These are phyloP conservation scores for Candolleomyces aberdarensis DNA, from an alignment of 768 basidiomycete species.

Conservation along the genomic window DNA sequence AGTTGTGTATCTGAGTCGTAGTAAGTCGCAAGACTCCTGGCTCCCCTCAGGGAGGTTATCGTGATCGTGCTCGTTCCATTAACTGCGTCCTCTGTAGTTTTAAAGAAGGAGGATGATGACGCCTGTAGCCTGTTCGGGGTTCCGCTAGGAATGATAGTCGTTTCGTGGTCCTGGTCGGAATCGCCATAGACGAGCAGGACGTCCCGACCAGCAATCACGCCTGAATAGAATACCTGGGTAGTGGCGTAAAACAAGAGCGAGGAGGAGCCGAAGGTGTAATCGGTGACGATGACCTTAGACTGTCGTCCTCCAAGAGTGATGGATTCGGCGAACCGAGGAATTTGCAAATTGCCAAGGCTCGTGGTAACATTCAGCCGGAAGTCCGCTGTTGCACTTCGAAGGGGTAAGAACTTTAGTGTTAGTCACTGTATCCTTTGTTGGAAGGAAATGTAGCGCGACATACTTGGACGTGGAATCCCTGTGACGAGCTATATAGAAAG, in stretches of 20 bases:
- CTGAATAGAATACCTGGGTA: slow-evolving; percentile 67
- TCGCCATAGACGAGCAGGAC: slow-evolving; percentile 63
- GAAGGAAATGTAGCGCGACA: not conserved
- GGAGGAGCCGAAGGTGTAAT: slow-evolving; percentile 63
- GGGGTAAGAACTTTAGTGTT: no score
- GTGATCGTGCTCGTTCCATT: slow-evolving; percentile 40
- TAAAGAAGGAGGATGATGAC: slow-evolving; percentile 26
- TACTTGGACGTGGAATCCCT: slow-evolving; percentile 1
- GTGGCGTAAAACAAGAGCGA: slow-evolving; percentile 64
- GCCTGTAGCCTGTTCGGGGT: slow-evolving; percentile 37
- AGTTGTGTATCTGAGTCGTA: slow-evolving; percentile 68
- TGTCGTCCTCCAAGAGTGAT: slow-evolving; percentile 68
- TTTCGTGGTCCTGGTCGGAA: slow-evolving; percentile 52
- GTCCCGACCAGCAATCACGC: slow-evolving; percentile 55
- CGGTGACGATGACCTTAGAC: slow-evolving; percentile 69
- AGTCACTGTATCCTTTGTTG: no score
- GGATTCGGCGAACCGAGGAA: slow-evolving; percentile 51
- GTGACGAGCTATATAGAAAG: slow-evolving; percentile 45
- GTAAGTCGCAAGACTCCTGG: slow-evolving; percentile 55
- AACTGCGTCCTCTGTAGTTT: slow-evolving; percentile 20
- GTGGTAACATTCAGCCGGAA: slow-evolving; percentile 66
- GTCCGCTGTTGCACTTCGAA: slow-evolving; percentile 37
- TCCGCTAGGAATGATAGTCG: slow-evolving; percentile 43
- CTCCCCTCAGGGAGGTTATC: slow-evolving; percentile 47
- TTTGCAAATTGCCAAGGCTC: slow-evolving; percentile 43